Conservation (phyloP, 2,329 filamentous ascomycete species). For the Aspergillus pseudonomiae region DNA sequence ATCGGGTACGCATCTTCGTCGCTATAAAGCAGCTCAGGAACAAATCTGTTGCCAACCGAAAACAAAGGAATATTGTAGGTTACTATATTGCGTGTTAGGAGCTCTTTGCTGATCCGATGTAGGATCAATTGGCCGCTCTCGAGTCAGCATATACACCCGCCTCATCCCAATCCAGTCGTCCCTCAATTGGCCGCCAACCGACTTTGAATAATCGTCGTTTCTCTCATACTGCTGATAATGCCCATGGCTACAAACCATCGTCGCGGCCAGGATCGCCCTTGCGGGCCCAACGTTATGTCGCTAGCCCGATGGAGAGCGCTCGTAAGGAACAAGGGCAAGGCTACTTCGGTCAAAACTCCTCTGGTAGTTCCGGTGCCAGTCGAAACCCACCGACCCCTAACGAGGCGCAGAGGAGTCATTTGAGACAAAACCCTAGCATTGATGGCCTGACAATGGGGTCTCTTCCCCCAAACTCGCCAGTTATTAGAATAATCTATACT, state of each 20-base stretch:
- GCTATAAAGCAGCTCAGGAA: conserved; percentile 82
- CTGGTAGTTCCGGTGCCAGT: conserved; percentile 56
- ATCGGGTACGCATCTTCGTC: conserved; percentile 87
- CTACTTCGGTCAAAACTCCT: conserved; percentile 60
- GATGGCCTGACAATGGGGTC: conserved; percentile 86
- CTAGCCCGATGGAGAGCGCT: conserved; percentile 59
- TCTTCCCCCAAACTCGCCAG: conserved; percentile 80
- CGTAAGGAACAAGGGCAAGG: conserved; percentile 54
- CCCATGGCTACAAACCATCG: conserved; percentile 55
- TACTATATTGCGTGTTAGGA: neutral
- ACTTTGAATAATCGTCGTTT: conserved; percentile 63
- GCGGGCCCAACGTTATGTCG: conserved; percentile 63
- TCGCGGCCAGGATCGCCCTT: conserved; percentile 75
- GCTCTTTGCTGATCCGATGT: conserved; percentile 21
- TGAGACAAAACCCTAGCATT: conserved; percentile 78
- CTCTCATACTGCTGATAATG: conserved; percentile 51
- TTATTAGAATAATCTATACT: conserved; percentile 91
- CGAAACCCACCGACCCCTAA: conserved; percentile 64
- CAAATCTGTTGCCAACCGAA: conserved; percentile 74
- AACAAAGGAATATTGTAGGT: conserved; percentile 81
- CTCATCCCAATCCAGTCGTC: conserved; percentile 67
- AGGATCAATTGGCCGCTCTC: conserved; percentile 84
- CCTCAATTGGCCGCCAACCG: conserved; percentile 58
- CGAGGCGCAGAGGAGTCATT: conserved; percentile 70
- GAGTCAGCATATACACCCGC: conserved; percentile 64